Conservation (phyloP, 176 grass and related monocot genomes). For the Alopecurus myosuroides region DNA sequence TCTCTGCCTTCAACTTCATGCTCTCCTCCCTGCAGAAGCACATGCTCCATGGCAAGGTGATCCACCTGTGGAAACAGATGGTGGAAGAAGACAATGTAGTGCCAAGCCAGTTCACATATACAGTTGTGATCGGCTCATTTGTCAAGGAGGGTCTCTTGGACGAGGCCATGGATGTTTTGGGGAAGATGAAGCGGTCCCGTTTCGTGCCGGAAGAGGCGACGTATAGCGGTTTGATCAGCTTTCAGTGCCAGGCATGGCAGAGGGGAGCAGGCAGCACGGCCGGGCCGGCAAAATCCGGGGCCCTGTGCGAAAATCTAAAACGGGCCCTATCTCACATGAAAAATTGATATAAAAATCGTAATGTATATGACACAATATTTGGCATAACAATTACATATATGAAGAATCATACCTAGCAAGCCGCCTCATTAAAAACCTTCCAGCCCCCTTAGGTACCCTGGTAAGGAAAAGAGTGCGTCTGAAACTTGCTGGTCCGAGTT, state of each 20-base stretch:
- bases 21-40: constrained; percentile 95
- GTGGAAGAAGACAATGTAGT: constrained; percentile 34
- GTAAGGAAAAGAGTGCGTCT: too few relatives aligned
- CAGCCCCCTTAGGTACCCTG: too few relatives aligned
- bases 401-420: too few relatives aligned
- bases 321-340: too few relatives aligned
- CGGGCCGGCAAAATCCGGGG: too few relatives aligned
- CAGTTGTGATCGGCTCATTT: constrained; percentile 58
- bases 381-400: too few relatives aligned
- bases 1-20: constrained; percentile 88
- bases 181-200: constrained; percentile 48
- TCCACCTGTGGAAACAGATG: constrained; percentile 76
- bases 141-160: constrained; percentile 54
- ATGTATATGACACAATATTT: too few relatives aligned
- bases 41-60: constrained; percentile 63
- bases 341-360: too few relatives aligned
- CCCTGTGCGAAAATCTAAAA: too few relatives aligned
- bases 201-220: constrained; percentile 59
- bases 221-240: constrained; percentile 62
- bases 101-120: constrained; percentile 71
- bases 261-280: constrained; percentile 55
- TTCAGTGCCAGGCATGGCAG: constrained; percentile 53
- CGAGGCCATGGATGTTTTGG: constrained; percentile 54
- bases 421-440: too few relatives aligned
- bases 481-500: too few relatives aligned